Percentiles rank a stretch among this genome's conserved stretches.
phyloP scores from a whole-genome alignment of 805 yeast species.

The Kurtzmaniella cleridarum region DNA sequence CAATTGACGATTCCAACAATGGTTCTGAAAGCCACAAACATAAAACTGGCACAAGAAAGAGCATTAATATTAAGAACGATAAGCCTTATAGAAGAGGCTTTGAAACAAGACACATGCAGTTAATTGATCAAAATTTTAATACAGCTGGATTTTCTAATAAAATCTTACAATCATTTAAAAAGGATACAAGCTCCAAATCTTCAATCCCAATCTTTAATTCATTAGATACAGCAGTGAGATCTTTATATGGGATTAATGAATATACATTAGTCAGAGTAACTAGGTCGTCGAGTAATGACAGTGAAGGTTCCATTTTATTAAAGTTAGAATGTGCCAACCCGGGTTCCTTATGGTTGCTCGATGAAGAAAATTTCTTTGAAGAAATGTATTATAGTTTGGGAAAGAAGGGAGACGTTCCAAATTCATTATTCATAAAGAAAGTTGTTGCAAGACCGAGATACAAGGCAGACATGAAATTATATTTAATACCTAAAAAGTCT shows the following conservation, averaged over 20 bases:
- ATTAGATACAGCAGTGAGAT: conserved; percentile 42
- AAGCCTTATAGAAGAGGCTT: conserved; percentile 3
- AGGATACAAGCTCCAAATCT: conserved; percentile 2
- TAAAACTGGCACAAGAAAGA: too few relatives aligned
- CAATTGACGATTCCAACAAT: too few relatives aligned
- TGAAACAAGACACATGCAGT: conserved; percentile 24
- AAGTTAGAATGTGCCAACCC: conserved; percentile 53
- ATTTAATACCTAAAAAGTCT: conserved; percentile 40
- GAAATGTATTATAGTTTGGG: conserved; percentile 38
- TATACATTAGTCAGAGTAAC: conserved; percentile 49
- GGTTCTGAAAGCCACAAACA: not conserved
- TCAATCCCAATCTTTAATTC: conserved; percentile 31
- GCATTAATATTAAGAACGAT: conserved; percentile 2
- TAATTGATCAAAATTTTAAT: conserved; percentile 35
- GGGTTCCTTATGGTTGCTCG: conserved; percentile 45
- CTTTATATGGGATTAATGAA: conserved; percentile 35
- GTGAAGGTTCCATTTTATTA: conserved; percentile 46
- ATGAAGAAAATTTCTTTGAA: conserved; percentile 39
- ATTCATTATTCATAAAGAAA: conserved; percentile 49
- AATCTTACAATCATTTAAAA: conserved; percentile 27
- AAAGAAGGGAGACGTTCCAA: conserved; percentile 36
- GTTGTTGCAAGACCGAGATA: conserved; percentile 58
- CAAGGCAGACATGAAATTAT: conserved; percentile 59
- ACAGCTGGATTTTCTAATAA: conserved; percentile 30
- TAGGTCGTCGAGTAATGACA: conserved; percentile 48